Evolutionary conservation across 441 rosid genomes (phyloP).

Genomic region (Daphne laureola): DNA sequence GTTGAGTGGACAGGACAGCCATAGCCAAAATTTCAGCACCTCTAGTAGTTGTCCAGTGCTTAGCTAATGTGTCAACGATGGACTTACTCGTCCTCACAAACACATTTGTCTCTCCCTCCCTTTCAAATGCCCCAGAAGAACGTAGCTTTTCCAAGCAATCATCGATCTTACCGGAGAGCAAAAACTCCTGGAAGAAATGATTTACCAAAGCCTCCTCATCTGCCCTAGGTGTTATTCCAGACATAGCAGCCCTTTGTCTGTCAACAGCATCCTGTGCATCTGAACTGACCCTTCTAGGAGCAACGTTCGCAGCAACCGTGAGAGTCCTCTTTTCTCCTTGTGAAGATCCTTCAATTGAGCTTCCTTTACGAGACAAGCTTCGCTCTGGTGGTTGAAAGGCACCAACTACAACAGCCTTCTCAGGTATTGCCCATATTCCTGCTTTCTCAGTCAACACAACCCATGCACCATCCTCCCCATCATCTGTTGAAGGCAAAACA

Average conservation of each 20-base stretch:
- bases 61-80: constrained; percentile 87
- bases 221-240: constrained; percentile 51
- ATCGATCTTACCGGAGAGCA: constrained; percentile 62
- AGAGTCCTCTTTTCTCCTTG: constrained; percentile 58
- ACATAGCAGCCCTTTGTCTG: constrained; percentile 39
- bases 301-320: constrained; percentile 32
- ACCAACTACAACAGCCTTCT: constrained; percentile 74
- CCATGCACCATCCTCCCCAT: constrained; percentile 86
- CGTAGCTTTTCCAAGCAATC: constrained; percentile 59
- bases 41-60: constrained; percentile 98
- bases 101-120: constrained; percentile 80
- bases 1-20: constrained; percentile 66
- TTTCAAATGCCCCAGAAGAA: constrained; percentile 83
- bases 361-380: constrained; percentile 86
- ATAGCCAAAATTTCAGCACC: constrained; percentile 89
- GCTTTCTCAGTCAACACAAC: constrained; percentile 88
- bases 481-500: constrained; percentile 64
- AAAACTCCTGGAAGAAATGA: constrained; percentile 72
- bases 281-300: constrained; percentile 60
- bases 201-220: constrained; percentile 90
- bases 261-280: constrained; percentile 58
- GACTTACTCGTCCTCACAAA: constrained; percentile 81
- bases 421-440: constrained; percentile 97
- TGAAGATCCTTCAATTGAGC: constrained; percentile 69
- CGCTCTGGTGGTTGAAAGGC: constrained; percentile 95